These are phyloP conservation scores for Ephemerocybe angulata DNA, from an alignment of 768 basidiomycete species.

Conservation along the genomic window DNA sequence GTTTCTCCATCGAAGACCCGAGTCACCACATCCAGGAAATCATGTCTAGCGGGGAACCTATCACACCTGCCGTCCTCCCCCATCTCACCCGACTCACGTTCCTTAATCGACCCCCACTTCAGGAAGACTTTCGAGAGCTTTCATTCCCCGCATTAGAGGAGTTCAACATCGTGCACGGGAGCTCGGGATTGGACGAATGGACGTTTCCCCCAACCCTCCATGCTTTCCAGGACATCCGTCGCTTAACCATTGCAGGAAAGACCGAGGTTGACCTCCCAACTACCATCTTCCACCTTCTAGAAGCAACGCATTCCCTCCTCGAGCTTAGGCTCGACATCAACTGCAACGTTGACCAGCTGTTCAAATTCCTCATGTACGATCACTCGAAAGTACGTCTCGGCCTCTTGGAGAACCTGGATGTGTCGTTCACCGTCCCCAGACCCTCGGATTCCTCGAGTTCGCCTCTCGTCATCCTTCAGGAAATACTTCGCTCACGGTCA, in stretches of 20 bases:
- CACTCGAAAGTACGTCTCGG: background rate
- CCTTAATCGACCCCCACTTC: conserved; percentile 1
- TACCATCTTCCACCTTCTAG: background rate
- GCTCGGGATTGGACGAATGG: background rate
- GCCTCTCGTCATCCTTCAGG: background rate
- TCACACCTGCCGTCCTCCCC: background rate
- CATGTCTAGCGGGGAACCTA: background rate
- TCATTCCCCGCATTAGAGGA: conserved; percentile 1
- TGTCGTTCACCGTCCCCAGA: background rate
- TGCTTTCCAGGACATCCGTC: background rate
- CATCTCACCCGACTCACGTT: background rate
- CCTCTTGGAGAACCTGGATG: background rate
- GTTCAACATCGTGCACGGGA: background rate
- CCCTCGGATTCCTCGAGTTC: background rate
- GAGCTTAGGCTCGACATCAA: background rate
- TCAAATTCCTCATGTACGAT: background rate
- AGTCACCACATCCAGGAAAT: background rate
- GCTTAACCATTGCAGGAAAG: background rate
- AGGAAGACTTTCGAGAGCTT: background rate
- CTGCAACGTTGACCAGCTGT: background rate
- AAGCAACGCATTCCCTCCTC: background rate
- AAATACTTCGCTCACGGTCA: background rate
- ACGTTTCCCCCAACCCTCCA: background rate
- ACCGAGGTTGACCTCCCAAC: background rate
- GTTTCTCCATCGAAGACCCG: background rate